These are phyloP conservation scores for Lipomyces kockii DNA, from an alignment of 805 yeast species.

Conservation along the genomic window DNA sequence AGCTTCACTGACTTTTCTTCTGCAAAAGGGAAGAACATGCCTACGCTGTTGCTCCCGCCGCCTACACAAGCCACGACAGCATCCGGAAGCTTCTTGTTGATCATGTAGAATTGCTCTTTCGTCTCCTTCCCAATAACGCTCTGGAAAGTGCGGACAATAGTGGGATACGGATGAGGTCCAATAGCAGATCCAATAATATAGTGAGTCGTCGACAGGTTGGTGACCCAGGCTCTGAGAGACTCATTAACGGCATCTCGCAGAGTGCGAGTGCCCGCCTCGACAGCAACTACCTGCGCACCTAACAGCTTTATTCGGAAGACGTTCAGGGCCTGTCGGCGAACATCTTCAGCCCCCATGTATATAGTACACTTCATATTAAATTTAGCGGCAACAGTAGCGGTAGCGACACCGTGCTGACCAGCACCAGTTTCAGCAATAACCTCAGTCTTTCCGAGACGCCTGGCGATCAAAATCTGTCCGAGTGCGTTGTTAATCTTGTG, in stretches of 20 bases:
- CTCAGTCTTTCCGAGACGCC: slow-evolving; percentile 52
- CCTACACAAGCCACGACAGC: slow-evolving; percentile 98
- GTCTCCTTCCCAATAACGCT: slow-evolving; percentile 95
- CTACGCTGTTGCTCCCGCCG: slow-evolving; percentile 97
- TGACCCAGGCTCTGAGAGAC: slow-evolving; percentile 95
- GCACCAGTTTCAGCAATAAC: slow-evolving; percentile 58
- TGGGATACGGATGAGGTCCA: slow-evolving; percentile 99
- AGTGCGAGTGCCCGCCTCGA: slow-evolving; percentile 92
- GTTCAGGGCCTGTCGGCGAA: slow-evolving; percentile 95
- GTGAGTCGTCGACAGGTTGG: slow-evolving; percentile 82
- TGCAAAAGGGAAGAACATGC: slow-evolving; percentile 94
- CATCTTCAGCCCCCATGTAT: slow-evolving; percentile 99
- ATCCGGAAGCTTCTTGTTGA: slow-evolving; percentile 87
- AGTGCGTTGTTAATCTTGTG: slow-evolving; percentile 56
- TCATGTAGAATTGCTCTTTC: slow-evolving; percentile 80
- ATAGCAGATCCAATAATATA: slow-evolving; percentile 97
- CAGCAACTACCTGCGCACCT: slow-evolving; percentile 95
- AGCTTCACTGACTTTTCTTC: slow-evolving; percentile 75
- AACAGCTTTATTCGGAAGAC: slow-evolving; percentile 96
- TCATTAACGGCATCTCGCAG: slow-evolving; percentile 97
- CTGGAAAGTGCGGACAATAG: slow-evolving; percentile 97
- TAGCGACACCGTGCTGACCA: slow-evolving; percentile 58
- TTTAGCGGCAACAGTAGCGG: slow-evolving; percentile 57
- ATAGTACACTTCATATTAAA: slow-evolving; percentile 92
- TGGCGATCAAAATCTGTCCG: slow-evolving; percentile 53